These are phyloP conservation scores for Xylaria palmicola DNA, from an alignment of 495 filamentous ascomycete species.

Conservation along the genomic window DNA sequence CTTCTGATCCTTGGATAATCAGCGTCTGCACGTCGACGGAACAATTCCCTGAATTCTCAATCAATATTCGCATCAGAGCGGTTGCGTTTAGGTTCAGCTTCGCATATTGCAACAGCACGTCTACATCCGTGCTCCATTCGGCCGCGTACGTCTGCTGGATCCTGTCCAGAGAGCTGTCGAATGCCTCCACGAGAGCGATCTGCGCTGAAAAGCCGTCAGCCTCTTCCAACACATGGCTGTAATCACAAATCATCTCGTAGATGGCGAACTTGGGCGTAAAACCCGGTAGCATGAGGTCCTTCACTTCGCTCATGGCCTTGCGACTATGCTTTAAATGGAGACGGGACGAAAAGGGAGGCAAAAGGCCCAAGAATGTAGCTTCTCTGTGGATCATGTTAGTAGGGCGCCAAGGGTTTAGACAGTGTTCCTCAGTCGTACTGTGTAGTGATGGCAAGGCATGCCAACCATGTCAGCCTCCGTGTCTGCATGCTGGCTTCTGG, in stretches of 20 bases:
- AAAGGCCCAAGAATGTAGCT: conserved; percentile 6
- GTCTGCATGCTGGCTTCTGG: background rate
- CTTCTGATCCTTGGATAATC: background rate
- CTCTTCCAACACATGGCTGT: conserved; percentile 1
- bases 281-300: background rate
- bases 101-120: conserved; percentile 1
- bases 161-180: background rate
- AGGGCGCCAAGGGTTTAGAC: background rate
- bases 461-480: conserved; percentile 4
- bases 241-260: background rate
- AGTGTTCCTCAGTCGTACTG: background rate
- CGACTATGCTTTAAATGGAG: conserved; percentile 1
- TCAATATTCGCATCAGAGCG: conserved; percentile 1
- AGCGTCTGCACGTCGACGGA: background rate
- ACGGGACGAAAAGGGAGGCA: conserved; percentile 1
- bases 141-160: background rate
- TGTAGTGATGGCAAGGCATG: conserved; percentile 1
- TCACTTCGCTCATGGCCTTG: background rate
- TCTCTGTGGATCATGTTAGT: background rate
- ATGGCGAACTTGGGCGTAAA: conserved; percentile 2
- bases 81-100: background rate
- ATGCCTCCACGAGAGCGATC: background rate
- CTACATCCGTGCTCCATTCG: conserved; percentile 4
- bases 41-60: background rate
- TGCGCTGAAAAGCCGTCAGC: conserved; percentile 1